phyloP scores from a whole-genome alignment of 495 filamentous ascomycete genomes.

The Parmelia sp. region DNA sequence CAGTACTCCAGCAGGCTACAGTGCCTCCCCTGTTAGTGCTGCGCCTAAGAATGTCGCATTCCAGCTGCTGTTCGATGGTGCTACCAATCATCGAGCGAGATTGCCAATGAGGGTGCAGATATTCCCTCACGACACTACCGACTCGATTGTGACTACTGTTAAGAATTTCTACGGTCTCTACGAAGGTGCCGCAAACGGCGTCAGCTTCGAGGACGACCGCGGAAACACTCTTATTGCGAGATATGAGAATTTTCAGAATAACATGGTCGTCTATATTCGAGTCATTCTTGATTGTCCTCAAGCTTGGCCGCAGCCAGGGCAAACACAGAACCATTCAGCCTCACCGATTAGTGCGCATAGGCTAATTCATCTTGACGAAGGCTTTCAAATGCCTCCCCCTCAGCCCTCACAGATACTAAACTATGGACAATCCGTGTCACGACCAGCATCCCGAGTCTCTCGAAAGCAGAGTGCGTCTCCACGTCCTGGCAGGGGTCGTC shows the following conservation, averaged over 20 bases:
- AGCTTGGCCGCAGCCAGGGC: conserved; percentile 35
- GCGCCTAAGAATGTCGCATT: conserved; percentile 78
- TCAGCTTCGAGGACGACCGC: conserved; percentile 85
- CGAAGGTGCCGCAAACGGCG: conserved; percentile 62
- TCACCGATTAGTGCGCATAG: conserved; percentile 40
- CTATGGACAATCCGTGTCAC: conserved; percentile 53
- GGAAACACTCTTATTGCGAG: conserved; percentile 85
- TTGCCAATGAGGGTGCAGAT: conserved; percentile 90
- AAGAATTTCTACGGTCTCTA: conserved; percentile 98
- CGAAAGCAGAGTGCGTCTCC: conserved; percentile 81
- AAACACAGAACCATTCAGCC: conserved; percentile 35
- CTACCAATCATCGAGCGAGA: conserved; percentile 65
- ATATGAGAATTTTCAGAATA: conserved; percentile 87
- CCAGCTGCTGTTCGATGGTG: conserved; percentile 69
- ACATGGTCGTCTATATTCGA: conserved; percentile 85
- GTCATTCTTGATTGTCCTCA: conserved; percentile 57
- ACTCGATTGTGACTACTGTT: conserved; percentile 91
- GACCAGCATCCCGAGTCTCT: conserved; percentile 60
- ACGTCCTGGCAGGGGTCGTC: conserved; percentile 60
- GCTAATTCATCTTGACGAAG: conserved; percentile 48
- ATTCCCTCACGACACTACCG: conserved; percentile 85
- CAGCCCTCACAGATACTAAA: conserved; percentile 45
- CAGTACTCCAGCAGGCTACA: conserved; percentile 32
- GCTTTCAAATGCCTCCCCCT: conserved; percentile 51
- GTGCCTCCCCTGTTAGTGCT: conserved; percentile 45